Conservation (phyloP, 768 basidiomycete genomes). For the Hemileccinum rubropunctum region DNA sequence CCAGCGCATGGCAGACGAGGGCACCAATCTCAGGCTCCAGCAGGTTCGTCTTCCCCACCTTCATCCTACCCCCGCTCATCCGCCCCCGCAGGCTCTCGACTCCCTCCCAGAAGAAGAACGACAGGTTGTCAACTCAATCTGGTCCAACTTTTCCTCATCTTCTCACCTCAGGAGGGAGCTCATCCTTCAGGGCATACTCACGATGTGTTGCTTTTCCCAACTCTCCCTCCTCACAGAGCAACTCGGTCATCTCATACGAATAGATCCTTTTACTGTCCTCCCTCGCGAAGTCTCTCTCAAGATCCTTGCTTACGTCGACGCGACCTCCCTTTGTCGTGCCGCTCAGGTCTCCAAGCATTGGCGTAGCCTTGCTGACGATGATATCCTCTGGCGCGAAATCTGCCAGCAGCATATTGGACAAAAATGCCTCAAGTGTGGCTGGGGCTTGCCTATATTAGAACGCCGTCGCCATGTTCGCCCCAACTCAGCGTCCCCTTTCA, state of each 20-base stretch:
- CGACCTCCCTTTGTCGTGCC: slow-evolving; percentile 88
- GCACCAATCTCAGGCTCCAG: slow-evolving; percentile 88
- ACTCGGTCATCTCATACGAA: slow-evolving; percentile 86
- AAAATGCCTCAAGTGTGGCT: slow-evolving; percentile 95
- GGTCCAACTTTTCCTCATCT: slow-evolving; percentile 96
- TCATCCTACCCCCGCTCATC: slow-evolving; percentile 7
- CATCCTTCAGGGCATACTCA: slow-evolving; percentile 94
- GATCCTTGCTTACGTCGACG: slow-evolving; percentile 86
- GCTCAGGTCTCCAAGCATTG: slow-evolving; percentile 87
- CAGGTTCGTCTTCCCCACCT: slow-evolving; percentile 48
- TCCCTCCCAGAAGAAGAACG: slow-evolving; percentile 83
- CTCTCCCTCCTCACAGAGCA: slow-evolving; percentile 94
- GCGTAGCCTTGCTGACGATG: slow-evolving; percentile 90
- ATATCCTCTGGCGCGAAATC: slow-evolving; percentile 92
- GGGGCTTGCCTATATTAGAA: slow-evolving; percentile 92
- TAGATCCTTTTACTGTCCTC: slow-evolving; percentile 90
- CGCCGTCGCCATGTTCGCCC: slow-evolving; percentile 52
- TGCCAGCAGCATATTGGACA: slow-evolving; percentile 98
- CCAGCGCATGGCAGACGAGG: slow-evolving; percentile 95
- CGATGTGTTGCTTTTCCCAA: slow-evolving; percentile 99
- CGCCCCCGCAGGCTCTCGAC: slow-evolving; percentile 73
- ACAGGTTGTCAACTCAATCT: slow-evolving; percentile 84
- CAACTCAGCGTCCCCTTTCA: slow-evolving; percentile 38
- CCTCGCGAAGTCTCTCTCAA: slow-evolving; percentile 89
- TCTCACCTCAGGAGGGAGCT: slow-evolving; percentile 87